Percentiles rank a stretch among this genome's conserved stretches.
Evolutionary conservation across 169 alveolate species (phyloP).

Genomic region (Cryptosporidium andersoni): DNA sequence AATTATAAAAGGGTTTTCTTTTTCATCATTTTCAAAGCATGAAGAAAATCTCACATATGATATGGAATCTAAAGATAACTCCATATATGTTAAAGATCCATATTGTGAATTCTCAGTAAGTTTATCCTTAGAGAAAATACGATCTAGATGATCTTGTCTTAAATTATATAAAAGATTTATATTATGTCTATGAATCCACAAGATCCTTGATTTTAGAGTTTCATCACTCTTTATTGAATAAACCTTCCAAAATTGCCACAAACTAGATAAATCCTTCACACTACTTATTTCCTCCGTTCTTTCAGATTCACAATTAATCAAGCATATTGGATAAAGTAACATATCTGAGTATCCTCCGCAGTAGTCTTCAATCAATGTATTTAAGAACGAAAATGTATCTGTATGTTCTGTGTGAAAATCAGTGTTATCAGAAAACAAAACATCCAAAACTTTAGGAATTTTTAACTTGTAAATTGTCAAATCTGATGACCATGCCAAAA

Average conservation of each 20-base stretch:
- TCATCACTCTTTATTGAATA: neutral
- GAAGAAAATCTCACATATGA: neutral
- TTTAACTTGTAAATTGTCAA: conserved; percentile 35
- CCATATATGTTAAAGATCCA: too few species aligned
- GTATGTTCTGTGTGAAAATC: conserved; percentile 34
- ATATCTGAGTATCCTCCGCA: conserved; percentile 40
- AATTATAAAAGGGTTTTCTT: neutral
- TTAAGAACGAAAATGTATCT: conserved; percentile 10
- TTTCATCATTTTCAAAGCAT: neutral
- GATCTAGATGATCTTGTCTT: too few species aligned
- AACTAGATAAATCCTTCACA: conserved; percentile 52
- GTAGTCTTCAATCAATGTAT: conserved; percentile 9
- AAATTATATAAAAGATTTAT: too few species aligned
- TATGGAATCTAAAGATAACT: too few species aligned
- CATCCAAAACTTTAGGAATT: conserved; percentile 29
- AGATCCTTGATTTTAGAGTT: too few species aligned
- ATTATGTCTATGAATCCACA: too few species aligned
- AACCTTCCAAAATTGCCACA: conserved; percentile 53
- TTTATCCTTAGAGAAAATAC: too few species aligned
- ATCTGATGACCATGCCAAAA: conserved; percentile 70
- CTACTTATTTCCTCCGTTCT: conserved; percentile 12
- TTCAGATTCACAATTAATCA: conserved; percentile 3
- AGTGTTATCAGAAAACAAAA: conserved; percentile 29
- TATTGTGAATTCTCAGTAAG: too few species aligned
- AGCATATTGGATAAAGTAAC: neutral